A percentile compares a stretch with the other conserved stretches of the same genome.
phyloP scores from a whole-genome alignment of 2,329 filamentous ascomycete species.

The Aspergillus terreus region DNA sequence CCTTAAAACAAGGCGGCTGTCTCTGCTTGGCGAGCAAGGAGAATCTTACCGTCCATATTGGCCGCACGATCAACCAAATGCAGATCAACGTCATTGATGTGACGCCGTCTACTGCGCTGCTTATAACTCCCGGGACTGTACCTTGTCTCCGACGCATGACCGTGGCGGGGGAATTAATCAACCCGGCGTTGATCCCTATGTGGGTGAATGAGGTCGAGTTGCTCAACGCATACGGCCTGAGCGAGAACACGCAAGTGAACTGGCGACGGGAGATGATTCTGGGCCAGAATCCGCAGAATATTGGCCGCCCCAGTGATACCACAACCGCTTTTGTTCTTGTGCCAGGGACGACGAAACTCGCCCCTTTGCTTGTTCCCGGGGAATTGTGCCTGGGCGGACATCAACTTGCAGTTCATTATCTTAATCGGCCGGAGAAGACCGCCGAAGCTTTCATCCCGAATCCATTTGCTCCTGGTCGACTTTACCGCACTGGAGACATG shows the following conservation, averaged over 20 bases:
- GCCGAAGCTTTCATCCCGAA: conserved; percentile 8
- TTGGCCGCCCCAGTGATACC: conserved; percentile 13
- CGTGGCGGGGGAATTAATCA: conserved; percentile 10
- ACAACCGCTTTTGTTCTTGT: conserved; percentile 11
- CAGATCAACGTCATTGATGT: conserved; percentile 9
- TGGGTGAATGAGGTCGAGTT: conserved; percentile 11
- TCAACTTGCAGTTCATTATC: conserved; percentile 10
- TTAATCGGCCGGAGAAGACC: conserved; percentile 7
- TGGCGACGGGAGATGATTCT: conserved; percentile 3
- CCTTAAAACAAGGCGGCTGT: conserved; percentile 7
- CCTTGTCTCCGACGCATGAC: conserved; percentile 10
- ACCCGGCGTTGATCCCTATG: conserved; percentile 6
- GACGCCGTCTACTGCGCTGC: conserved; percentile 6
- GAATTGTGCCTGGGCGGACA: conserved; percentile 11
- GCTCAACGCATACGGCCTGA: conserved; percentile 15
- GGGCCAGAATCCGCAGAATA: conserved; percentile 5
- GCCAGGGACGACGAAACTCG: conserved; percentile 6
- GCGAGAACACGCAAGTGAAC: conserved; percentile 15
- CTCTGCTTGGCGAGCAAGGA: conserved; percentile 7
- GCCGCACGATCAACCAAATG: conserved; percentile 8
- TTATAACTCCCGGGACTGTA: conserved; percentile 8
- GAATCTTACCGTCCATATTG: conserved; percentile 4
- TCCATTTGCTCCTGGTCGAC: conserved; percentile 6
- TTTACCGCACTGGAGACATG: conserved; percentile 21
- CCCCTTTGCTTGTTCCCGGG: conserved; percentile 12